Percentiles rank a stretch among this genome's conserved stretches.
phyloP scores from a whole-genome alignment of 2,329 filamentous ascomycete species.

The Fusarium udum region DNA sequence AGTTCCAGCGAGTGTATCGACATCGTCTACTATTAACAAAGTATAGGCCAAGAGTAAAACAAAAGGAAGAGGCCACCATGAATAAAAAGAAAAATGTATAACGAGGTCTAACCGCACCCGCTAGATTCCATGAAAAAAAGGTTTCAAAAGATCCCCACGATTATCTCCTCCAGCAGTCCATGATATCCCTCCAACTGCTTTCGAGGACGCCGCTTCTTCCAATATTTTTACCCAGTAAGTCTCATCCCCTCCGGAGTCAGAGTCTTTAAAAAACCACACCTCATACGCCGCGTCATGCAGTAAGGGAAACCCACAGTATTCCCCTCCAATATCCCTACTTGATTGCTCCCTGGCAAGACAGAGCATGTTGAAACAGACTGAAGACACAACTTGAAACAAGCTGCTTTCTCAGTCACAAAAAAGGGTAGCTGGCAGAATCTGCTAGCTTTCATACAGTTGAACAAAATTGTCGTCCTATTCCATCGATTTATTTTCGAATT shows the following conservation, averaged over 20 bases:
- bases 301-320: slow-evolving; percentile 24
- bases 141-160: slow-evolving; percentile 17
- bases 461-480: not conserved
- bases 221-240: slow-evolving; percentile 34
- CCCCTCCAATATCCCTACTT: slow-evolving; percentile 37
- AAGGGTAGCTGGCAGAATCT: not conserved
- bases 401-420: slow-evolving; percentile 11
- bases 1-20: slow-evolving; percentile 39
- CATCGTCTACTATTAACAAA: slow-evolving; percentile 41
- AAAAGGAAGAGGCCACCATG: not conserved
- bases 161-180: slow-evolving; percentile 28
- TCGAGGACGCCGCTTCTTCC: slow-evolving; percentile 12
- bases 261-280: slow-evolving; percentile 36
- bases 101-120: slow-evolving; percentile 36
- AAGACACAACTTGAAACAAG: slow-evolving; percentile 8
- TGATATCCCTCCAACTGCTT: not conserved
- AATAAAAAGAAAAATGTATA: slow-evolving; percentile 23
- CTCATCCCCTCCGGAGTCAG: slow-evolving; percentile 36
- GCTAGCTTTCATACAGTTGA: not conserved
- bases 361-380: slow-evolving; percentile 31
- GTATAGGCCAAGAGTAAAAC: slow-evolving; percentile 34
- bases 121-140: slow-evolving; percentile 35
- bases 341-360: slow-evolving; percentile 11
- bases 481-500: not conserved
- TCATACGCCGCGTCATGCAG: slow-evolving; percentile 46